Evolutionary conservation across 805 yeast genomes (phyloP), one percentile per base, ranked within the genome.

Genomic region (Wickerhamiella musiphila): DNA sequence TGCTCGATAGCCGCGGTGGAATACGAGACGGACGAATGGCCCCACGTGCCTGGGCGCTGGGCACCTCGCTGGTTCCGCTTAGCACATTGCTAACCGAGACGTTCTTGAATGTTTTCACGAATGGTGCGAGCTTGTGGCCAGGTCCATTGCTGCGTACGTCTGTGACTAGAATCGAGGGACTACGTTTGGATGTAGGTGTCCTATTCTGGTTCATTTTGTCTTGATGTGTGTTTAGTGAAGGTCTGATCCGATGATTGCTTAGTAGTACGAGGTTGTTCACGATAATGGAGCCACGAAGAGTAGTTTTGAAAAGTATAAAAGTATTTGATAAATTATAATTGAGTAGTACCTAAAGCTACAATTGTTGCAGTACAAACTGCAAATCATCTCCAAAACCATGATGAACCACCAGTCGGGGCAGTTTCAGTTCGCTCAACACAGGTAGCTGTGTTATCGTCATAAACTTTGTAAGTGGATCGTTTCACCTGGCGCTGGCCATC

Each of bases 101-200:
- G 35, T 75, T 74, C 23, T 84, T 72, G 49, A 78, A 78, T 37
- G 69, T 66, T 20, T 60, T 63, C 73, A 79, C 67, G 52, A 38
- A 54, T 13, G 57, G 58, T 6, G 61, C 56, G 17, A 57, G 39
- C 15, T 41, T 35, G 28, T 39, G 36, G 39, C 62, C 61, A 15
- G 59, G 53, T 34, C 54, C 60, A 36, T 58, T 58, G 33, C 70
- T 65, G 38, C 96, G 62, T 2, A 79, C 70, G 56, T 84, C 96
- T 0, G 96, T 86, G 23, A 84, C 96, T 35, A 84, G 63, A 47
- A 84, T 84, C 2, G 94, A 79, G 8, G 96, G 95, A 19, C 94
- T 79, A 45, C 95, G 58, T 45, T 78, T 79, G 10, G 93, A 81
- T 5, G 78, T 73, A 3, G 78, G 74, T 10, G 58, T 42, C 30